These are phyloP conservation scores for Kluyveromyces sp. DNA, from an alignment of 1,139 yeast genomes.

Conservation along the genomic window DNA sequence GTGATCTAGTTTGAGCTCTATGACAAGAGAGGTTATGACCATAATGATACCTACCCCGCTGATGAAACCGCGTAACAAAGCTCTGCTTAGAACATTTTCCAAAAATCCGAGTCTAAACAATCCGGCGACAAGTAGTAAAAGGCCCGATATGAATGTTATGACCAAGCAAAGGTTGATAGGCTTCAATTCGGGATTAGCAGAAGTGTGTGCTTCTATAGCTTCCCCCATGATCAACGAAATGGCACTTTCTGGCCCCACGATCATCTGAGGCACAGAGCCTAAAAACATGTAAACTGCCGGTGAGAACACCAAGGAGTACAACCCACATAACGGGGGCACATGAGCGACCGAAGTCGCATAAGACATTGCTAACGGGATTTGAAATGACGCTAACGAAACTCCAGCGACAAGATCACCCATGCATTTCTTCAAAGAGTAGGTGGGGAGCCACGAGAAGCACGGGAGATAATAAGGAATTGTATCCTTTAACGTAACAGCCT, in stretches of 20 bases:
- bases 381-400: conserved; percentile 80
- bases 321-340: conserved; percentile 82
- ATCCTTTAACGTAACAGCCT: conserved; percentile 11
- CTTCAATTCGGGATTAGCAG: conserved; percentile 26
- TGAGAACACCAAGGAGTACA: conserved; percentile 72
- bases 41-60: conserved; percentile 91
- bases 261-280: conserved; percentile 94
- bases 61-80: conserved; percentile 80
- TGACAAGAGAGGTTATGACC: conserved; percentile 69
- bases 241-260: conserved; percentile 96
- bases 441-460: conserved; percentile 68
- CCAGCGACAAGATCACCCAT: conserved; percentile 82
- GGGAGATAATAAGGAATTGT: conserved; percentile 71
- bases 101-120: conserved; percentile 78
- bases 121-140: conserved; percentile 68
- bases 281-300: conserved; percentile 76
- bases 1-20: conserved; percentile 55
- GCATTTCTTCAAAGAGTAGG: conserved; percentile 47
- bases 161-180: conserved; percentile 66
- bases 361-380: conserved; percentile 81
- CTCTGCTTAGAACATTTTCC: conserved; percentile 78
- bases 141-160: conserved; percentile 72
- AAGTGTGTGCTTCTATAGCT: conserved; percentile 55
- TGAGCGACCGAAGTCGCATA: conserved; percentile 88
- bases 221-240: conserved; percentile 88